Percentiles rank a stretch among this genome's conserved stretches.
phyloP scores from a whole-genome alignment of 345 rosid genomes.

The Turnera subulata region DNA sequence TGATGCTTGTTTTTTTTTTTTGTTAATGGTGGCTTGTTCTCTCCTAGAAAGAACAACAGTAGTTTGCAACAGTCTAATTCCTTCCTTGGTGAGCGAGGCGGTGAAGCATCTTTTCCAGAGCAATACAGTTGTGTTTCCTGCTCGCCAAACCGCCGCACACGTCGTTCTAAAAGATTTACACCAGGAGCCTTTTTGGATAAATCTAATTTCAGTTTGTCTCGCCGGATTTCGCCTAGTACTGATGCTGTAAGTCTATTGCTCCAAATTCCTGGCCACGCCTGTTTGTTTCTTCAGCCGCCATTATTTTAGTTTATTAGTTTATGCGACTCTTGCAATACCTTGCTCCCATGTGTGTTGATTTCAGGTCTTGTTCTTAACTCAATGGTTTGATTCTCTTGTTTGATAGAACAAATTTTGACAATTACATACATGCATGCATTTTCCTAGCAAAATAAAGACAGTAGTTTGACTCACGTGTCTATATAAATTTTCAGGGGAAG shows the following conservation, averaged over 20 bases:
- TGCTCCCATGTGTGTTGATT: neutral
- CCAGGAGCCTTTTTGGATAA: constrained; percentile 55
- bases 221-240: constrained; percentile 25
- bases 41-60: constrained; percentile 30
- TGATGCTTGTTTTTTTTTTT: constrained; percentile 11
- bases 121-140: constrained; percentile 38
- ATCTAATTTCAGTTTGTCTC: constrained; percentile 47
- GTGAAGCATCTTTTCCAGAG: constrained; percentile 27
- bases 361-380: neutral
- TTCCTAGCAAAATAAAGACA: too few relatives aligned
- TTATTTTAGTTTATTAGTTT: neutral
- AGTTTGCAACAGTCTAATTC: constrained; percentile 34
- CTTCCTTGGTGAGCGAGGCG: constrained; percentile 21
- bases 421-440: too few relatives aligned
- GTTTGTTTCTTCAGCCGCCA: neutral
- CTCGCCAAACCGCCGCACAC: constrained; percentile 37
- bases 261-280: neutral
- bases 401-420: neutral
- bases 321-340: neutral
- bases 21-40: constrained; percentile 20
- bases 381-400: neutral
- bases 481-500: constrained; percentile 38
- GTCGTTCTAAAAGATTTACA: constrained; percentile 25
- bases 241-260: constrained; percentile 41
- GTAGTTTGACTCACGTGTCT: neutral